These are phyloP conservation scores for Septoria petroselini DNA, from an alignment of 2,329 filamentous ascomycete species.

Conservation along the genomic window DNA sequence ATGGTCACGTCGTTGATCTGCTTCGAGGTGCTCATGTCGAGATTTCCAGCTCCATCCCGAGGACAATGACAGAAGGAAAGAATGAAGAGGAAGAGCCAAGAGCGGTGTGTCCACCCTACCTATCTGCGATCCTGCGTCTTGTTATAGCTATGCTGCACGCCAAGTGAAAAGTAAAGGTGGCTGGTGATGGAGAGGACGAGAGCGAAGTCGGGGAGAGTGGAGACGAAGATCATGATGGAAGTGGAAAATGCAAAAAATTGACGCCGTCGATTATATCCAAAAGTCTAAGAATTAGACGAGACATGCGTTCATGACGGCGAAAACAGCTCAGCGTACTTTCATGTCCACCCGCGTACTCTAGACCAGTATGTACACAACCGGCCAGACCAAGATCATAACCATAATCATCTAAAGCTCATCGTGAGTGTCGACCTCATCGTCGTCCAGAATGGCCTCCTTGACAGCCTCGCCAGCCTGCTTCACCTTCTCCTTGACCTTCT, in stretches of 20 bases:
- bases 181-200: too few relatives aligned
- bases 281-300: neutral
- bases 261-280: too few relatives aligned
- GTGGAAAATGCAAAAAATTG: neutral
- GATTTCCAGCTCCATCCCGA: too few relatives aligned
- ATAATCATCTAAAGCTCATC: constrained; percentile 68
- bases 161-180: too few relatives aligned
- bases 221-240: neutral
- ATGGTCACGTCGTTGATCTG: neutral
- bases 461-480: constrained; percentile 39
- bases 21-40: too few relatives aligned
- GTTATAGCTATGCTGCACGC: too few relatives aligned
- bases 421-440: constrained; percentile 49
- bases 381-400: constrained; percentile 1
- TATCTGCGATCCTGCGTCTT: too few relatives aligned
- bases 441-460: constrained; percentile 34
- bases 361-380: constrained; percentile 4
- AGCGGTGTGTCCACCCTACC: too few relatives aligned
- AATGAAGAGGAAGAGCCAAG: too few relatives aligned
- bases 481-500: constrained; percentile 37
- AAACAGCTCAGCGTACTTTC: neutral
- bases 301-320: neutral
- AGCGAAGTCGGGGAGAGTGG: neutral
- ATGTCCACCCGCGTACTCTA: constrained; percentile 2
- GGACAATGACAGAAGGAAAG: too few relatives aligned